Conservation (phyloP, 495 filamentous ascomycete species). For the Podospora australis region DNA sequence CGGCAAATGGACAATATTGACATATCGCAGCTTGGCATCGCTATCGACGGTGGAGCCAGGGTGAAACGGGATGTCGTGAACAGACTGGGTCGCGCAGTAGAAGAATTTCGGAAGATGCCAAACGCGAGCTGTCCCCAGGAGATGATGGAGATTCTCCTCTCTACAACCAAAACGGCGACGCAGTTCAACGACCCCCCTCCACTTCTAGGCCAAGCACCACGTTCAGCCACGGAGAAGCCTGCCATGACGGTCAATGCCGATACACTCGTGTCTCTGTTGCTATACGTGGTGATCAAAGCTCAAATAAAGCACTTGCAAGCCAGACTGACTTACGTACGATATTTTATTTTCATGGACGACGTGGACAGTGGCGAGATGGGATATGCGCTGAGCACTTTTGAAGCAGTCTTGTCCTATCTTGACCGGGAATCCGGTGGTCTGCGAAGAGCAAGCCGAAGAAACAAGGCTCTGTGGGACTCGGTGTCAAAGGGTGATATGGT, state of each 20-base stretch:
- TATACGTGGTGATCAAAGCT: slow-evolving; percentile 89
- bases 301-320: slow-evolving; percentile 86
- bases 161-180: slow-evolving; percentile 81
- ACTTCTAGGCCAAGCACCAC: slow-evolving; percentile 10
- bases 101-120: slow-evolving; percentile 82
- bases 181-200: slow-evolving; percentile 41
- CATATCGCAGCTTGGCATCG: slow-evolving; percentile 87
- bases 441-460: slow-evolving; percentile 75
- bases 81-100: slow-evolving; percentile 69
- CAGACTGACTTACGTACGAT: slow-evolving; percentile 82
- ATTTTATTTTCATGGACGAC: slow-evolving; percentile 95
- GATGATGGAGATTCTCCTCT: slow-evolving; percentile 83
- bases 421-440: slow-evolving; percentile 74
- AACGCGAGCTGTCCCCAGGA: slow-evolving; percentile 84
- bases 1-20: slow-evolving; percentile 90
- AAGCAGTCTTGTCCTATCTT: slow-evolving; percentile 90
- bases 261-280: slow-evolving; percentile 83
- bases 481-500: slow-evolving; percentile 65
- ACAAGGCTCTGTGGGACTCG: slow-evolving; percentile 84
- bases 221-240: slow-evolving; percentile 32
- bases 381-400: slow-evolving; percentile 93
- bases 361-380: slow-evolving; percentile 96
- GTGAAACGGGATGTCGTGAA: slow-evolving; percentile 67
- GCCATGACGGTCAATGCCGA: slow-evolving; percentile 89
- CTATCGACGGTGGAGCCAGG: slow-evolving; percentile 62